Evolutionary conservation across 805 yeast species (phyloP).

Genomic region (Metschnikowia corniflorae): DNA sequence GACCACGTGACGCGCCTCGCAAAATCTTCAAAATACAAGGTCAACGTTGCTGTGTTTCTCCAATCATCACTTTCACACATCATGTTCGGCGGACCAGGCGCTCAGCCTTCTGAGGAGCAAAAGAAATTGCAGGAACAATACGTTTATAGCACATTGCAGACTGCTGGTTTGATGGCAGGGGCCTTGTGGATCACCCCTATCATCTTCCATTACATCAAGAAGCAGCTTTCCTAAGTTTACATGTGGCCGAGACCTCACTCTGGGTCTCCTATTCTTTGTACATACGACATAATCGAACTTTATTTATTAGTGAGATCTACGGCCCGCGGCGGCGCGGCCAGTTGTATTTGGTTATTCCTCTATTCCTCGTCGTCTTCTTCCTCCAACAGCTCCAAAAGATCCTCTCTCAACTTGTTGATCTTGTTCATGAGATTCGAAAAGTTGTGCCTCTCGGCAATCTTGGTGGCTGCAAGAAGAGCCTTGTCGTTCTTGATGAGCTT

Average conservation of each 20-base stretch:
- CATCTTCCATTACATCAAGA: conserved; percentile 50
- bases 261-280: too few relatives aligned
- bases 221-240: conserved; percentile 35
- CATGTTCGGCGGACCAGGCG: conserved; percentile 50
- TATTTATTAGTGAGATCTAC: too few relatives aligned
- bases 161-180: conserved; percentile 62
- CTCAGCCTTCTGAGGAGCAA: conserved; percentile 56
- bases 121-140: conserved; percentile 62
- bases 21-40: conserved; percentile 3
- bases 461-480: conserved; percentile 78
- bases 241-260: too few relatives aligned
- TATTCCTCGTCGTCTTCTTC: conserved; percentile 14
- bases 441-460: conserved; percentile 69
- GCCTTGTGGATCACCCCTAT: conserved; percentile 61
- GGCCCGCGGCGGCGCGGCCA: too few relatives aligned
- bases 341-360: too few relatives aligned
- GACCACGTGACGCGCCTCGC: conserved; percentile 9
- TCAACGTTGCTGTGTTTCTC: neutral
- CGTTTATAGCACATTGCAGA: conserved; percentile 54
- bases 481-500: conserved; percentile 68
- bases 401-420: conserved; percentile 37
- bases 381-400: conserved; percentile 20
- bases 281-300: too few relatives aligned
- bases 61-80: neutral
- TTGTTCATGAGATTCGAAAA: conserved; percentile 34